A percentile compares a stretch with the other conserved stretches of the same genome.
Conservation (phyloP, 2,329 filamentous ascomycete species). For the Dactylellina sp. region DNA sequence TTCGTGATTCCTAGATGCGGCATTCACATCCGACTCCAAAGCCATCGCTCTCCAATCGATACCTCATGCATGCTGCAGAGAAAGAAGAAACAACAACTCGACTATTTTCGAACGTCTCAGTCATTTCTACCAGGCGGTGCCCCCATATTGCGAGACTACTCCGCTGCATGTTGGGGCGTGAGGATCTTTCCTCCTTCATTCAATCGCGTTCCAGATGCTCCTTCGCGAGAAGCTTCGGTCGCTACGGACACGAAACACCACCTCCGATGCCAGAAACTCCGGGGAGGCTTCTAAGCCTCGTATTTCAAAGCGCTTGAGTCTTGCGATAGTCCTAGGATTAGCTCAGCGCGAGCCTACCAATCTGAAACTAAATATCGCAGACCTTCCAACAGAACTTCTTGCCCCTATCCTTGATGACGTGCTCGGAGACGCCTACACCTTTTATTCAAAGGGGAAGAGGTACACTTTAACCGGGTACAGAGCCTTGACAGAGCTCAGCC, state of each 20-base stretch:
- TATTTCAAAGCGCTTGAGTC: neutral
- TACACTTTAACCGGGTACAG: slow-evolving; percentile 10
- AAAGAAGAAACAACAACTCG: neutral
- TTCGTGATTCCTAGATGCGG: slow-evolving; percentile 3
- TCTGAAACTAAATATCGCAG: slow-evolving; percentile 10
- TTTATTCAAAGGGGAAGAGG: slow-evolving; percentile 5
- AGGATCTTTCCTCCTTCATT: neutral
- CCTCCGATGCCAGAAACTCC: slow-evolving; percentile 6
- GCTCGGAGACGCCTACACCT: slow-evolving; percentile 3
- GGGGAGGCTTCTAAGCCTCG: neutral
- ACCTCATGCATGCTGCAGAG: neutral
- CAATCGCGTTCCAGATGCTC: slow-evolving; percentile 19
- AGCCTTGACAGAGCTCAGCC: slow-evolving; percentile 19
- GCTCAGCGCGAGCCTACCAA: neutral
- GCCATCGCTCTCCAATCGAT: neutral
- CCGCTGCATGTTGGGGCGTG: neutral
- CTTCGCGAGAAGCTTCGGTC: slow-evolving; percentile 13
- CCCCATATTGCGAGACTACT: neutral
- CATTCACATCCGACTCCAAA: slow-evolving; percentile 7
- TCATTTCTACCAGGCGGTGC: neutral
- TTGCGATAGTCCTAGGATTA: neutral
- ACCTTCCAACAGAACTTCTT: slow-evolving; percentile 37
- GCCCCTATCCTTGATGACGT: slow-evolving; percentile 29
- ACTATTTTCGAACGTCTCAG: neutral
- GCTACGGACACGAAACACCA: slow-evolving; percentile 2